Base-by-base conservation (phyloP, 1,284 basidiomycete species). In the Ustilago hordei region DNA sequence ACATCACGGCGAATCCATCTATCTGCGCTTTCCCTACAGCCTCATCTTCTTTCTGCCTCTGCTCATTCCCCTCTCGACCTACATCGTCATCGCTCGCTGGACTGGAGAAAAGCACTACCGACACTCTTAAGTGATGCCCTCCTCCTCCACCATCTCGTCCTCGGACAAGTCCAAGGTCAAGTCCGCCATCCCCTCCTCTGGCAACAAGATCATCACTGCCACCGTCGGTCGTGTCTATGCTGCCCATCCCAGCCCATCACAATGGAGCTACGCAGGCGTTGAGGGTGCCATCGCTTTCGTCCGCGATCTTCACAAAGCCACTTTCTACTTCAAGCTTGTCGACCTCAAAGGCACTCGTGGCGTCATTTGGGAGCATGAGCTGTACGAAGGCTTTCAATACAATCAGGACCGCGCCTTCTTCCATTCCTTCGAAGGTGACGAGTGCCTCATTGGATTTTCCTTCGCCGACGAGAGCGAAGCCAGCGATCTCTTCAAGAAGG, bases 291-390 rank as follows among this genome's bases (percentile, higher is more conserved):
- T 85, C 36, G 83, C 81, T 28, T 80, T 86, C 45, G 84, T 85
- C 5, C 73, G 81, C 19, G 81, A 84, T 45, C 69, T 74, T 2
- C 43, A 50, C 52, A 76, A 77, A 36, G 71, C 72, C 15, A 71
- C 73, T n/a, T 84, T 83, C 45, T 73, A 72, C 62, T 82, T 84
- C 60, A 79, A 79, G 52, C 48, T 84, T 2, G 76, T 86, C 56
- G 84, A 86, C 34, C 72, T 85, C 50, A 81, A 82, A 82, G 93
- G 94, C 13, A 94, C 93, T 1, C 88, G 93, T 58, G 95, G 95
- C 11, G 90, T 95, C 35, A 91, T 95, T 50, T 99, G 96, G 96
- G 92, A 95, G 75, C 94, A 98, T 81, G 95, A 97, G 85, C 87
- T 98, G 3, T 97, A 95, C 78, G 90, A 93, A 43, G 91, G 91